These are phyloP conservation scores for Geotrichum aggregatum DNA, from an alignment of 1,139 yeast genomes.

Conservation along the genomic window DNA sequence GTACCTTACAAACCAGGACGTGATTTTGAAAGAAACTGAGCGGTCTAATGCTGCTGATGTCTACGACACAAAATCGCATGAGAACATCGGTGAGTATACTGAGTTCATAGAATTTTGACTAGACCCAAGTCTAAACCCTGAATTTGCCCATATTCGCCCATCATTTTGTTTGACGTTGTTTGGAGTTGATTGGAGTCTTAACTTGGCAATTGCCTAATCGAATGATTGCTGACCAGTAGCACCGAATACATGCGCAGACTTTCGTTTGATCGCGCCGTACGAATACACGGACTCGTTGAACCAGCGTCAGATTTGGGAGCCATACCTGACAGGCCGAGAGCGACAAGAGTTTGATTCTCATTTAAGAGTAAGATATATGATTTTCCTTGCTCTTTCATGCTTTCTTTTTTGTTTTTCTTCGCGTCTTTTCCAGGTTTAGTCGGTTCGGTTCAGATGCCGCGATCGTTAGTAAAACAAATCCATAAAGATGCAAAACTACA, in stretches of 20 bases:
- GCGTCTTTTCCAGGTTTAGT: background rate
- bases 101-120: too few relatives aligned
- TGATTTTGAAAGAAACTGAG: conserved; percentile 17
- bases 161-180: too few relatives aligned
- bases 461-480: too few relatives aligned
- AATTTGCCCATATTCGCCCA: too few relatives aligned
- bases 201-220: too few relatives aligned
- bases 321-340: conserved; percentile 35
- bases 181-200: too few relatives aligned
- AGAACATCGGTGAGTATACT: background rate
- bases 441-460: too few relatives aligned
- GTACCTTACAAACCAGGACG: conserved; percentile 29
- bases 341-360: conserved; percentile 36
- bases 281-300: conserved; percentile 36
- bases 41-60: conserved; percentile 2
- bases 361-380: conserved; percentile 27
- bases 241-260: too few relatives aligned
- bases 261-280: conserved; percentile 32
- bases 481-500: too few relatives aligned
- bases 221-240: too few relatives aligned
- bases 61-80: conserved; percentile 2
- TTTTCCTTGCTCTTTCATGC: background rate
- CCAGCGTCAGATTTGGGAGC: conserved; percentile 37
- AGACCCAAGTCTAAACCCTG: background rate
- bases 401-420: background rate